phyloP scores from a whole-genome alignment of 257 asterid genomes.

The Jasminum sambac region DNA sequence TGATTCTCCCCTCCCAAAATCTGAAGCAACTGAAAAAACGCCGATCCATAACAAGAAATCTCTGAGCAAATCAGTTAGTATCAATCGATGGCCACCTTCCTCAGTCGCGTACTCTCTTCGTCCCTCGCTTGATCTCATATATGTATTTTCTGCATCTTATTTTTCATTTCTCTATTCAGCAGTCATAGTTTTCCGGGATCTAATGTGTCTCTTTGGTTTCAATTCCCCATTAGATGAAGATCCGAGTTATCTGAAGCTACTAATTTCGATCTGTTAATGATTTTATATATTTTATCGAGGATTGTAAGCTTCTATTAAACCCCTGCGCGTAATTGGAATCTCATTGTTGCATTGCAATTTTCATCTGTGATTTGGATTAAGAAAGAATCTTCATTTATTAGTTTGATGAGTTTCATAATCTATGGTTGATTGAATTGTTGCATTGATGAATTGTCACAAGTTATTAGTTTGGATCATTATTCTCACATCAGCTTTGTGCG shows the following conservation, averaged over 20 bases:
- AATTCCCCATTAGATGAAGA: not conserved
- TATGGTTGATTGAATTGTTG: not conserved
- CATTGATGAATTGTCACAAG: not conserved
- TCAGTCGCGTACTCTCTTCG: slow-evolving; percentile 38
- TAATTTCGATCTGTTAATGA: not conserved
- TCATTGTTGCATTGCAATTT: not conserved
- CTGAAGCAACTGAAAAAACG: slow-evolving; percentile 5
- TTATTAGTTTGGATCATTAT: slow-evolving; percentile 13
- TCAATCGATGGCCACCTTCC: slow-evolving; percentile 47
- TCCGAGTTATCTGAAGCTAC: not conserved
- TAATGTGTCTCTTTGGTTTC: not conserved
- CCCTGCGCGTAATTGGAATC: not conserved
- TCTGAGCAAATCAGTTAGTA: slow-evolving; percentile 11
- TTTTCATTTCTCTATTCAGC: not conserved
- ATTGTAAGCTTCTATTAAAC: slow-evolving; percentile 13
- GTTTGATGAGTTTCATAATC: not conserved
- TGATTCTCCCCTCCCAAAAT: not conserved
- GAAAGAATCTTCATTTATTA: not conserved
- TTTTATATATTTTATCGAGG: not conserved
- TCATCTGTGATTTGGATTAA: not conserved
- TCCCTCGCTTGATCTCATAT: not conserved
- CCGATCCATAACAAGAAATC: slow-evolving; percentile 12
- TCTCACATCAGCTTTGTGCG: not conserved
- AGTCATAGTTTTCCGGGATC: not conserved
- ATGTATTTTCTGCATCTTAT: slow-evolving; percentile 12